Evolutionary conservation across 257 asterid genomes (phyloP), one percentile per base, ranked within the genome.

Genomic region (Galeopsis tetrahit): DNA sequence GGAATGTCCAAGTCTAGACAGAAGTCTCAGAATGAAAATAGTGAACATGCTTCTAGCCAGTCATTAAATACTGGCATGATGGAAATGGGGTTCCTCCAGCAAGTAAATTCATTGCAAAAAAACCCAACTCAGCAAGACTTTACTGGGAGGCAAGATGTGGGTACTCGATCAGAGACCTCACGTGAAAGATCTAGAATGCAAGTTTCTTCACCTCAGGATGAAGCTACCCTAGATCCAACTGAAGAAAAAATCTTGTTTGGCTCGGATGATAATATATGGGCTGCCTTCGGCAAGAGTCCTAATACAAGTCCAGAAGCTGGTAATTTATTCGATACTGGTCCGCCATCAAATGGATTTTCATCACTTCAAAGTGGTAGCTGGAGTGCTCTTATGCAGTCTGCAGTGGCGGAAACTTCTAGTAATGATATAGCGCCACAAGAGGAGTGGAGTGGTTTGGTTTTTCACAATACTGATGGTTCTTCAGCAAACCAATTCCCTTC

Each of bases 311-410:
- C 81, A 76, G 96, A 85, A 36, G 83, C 81, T 65, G 81, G 81
- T 69, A 84, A 78, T 81, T 70, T 79, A 58, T 84, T 88, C 63
- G 91, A 84, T 58, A 75, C 83, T 70, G 80, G 79, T 60, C 92
- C 87, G 9, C 64, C 61, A 63, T 75, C 78, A 4, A 83, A 81
- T 81, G 89, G 84, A 6, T 42, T 78, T 61, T 76, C 93, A 63
- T 84, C 96, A 48, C 72, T 84, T 78, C 93, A 87, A 77, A 82
- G 89, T 79, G 98, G 98, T 72, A 87, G 96, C 79, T 93, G 98
- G 98, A 91, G 98, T 80, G 97, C 98, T 79, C 91, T 94, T 55
- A 91, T 94, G 97, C 98, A 94, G 78, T 91, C 98, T 71, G 98
- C 98, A 31, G 97, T 89, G 62, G 96, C 96, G 57, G 98, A 94